Evolutionary conservation across 148 eudicot genomes (phyloP), one percentile per base, ranked within the genome.

Genomic region (Heliamphora exappendiculata): DNA sequence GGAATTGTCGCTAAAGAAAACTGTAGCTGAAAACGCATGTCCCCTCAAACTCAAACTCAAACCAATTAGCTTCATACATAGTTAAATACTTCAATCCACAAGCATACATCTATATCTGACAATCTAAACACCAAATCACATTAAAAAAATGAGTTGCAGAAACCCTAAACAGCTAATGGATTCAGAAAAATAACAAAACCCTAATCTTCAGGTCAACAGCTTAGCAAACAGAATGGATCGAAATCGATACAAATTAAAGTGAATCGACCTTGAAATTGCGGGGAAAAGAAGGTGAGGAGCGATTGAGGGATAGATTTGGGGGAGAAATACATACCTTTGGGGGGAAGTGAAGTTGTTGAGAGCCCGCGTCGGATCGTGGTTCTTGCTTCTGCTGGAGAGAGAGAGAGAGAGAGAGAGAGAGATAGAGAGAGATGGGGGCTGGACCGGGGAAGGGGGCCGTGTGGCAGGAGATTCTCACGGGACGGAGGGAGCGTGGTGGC

Each of bases 371-470:
- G 62, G 42, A 42, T 7, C 7, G 63, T 1, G 63, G 62, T 51
- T 7, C 45, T 19, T 26, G 54, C 14, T 16, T 28, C 33, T 58
- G 17, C 12, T 42, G 20, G 28, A 47, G 55, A 59, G 73, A 58
- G 33, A 74, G 51, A 42, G 49, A 50, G 22, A 37, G 67, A 57
- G 76, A 57, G 77, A 12, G 73, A 58, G 42, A 34, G 62, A 49
- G 64, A 50, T 42, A n/a, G 44, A 51, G 51, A 37, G 73, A 72
- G 76, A 41, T 62, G 73, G 47, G 73, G 7, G 33, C 13, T 13
- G n/a, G n/a, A n/a, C n/a, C 51, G 74, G 66, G 31, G 19, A 39
- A n/a, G 76, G 69, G 74, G 24, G 83, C 86, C 78, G 80, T 81
- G 85, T 85, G 88, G 83, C 64, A 65, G 78, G 78, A 72, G 79